Base-by-base conservation (phyloP, 371 early-diverging fungal species). In the Apophysomyces ossiformis region DNA sequence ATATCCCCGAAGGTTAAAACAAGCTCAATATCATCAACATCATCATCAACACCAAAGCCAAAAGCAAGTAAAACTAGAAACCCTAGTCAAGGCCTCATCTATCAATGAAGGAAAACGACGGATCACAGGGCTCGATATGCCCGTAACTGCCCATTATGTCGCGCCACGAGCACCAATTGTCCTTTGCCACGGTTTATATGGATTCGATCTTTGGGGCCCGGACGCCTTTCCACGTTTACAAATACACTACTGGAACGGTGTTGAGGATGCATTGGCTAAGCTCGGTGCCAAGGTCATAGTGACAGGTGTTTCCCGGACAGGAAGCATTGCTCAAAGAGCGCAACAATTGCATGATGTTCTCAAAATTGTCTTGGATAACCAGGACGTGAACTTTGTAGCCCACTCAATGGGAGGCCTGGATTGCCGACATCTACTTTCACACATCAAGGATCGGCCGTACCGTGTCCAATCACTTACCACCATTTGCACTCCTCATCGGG, bases 341-440 rank as follows among this genome's bases (percentile, higher is more conserved):
- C 81, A 82, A 21, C 85, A 88, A 43, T 79, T 95, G 46, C 84
- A 92, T 60, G 45, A 68, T 8, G 85, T 84, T 65, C 75, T 94
- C 12, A 82, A 80, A 37, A 45, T 57, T 2, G 72, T 77, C 32
- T 69, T 82, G 67, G 73, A 75, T 5, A 82, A 77, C 2, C 72
- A 81, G 60, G 73, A 83, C 26, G 82, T 92, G 64, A 94, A 94
- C 69, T 85, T 94, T 58, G 68, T 93, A 0, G 93, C 89, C 5
- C 92, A 94, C 66, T 92, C 92, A 16, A 93, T 93, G 93, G 87
- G 95, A 35, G 97, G 97, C 5, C 84, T 95, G 26, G 96, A 96
- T 71, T 89, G 91, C 39, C 86, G 96, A 62, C 94, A 93, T 75
- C 72, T 96, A 57, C 87, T 95, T 39, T 77, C 92, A 7, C 93